A percentile compares a stretch with the other conserved stretches of the same genome.
These are phyloP conservation scores for Eremothecium cymbalariae DNA, from an alignment of 1,139 yeast species.

Conservation along the genomic window DNA sequence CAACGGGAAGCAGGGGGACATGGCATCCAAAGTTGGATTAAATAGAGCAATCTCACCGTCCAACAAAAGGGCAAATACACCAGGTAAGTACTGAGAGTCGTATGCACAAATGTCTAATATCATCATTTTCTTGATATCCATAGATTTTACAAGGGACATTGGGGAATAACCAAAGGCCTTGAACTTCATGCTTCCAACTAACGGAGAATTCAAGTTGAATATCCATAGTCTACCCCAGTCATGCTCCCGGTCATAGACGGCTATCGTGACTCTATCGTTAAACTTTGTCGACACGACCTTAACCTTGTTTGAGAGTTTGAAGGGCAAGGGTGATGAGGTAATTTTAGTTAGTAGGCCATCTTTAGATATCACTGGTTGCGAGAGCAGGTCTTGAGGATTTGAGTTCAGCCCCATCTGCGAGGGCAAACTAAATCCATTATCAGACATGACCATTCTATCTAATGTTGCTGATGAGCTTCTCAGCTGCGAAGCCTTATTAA, in stretches of 20 bases:
- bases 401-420: conserved; percentile 9
- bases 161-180: conserved; percentile 27
- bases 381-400: conserved; percentile 14
- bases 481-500: conserved; percentile 4
- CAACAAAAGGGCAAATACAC: conserved; percentile 21
- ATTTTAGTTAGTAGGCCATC: conserved; percentile 62
- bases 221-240: conserved; percentile 43
- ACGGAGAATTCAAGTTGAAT: conserved; percentile 34
- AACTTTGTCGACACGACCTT: conserved; percentile 40
- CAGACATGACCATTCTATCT: conserved; percentile 24
- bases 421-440: conserved; percentile 23
- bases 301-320: conserved; percentile 33
- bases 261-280: conserved; percentile 53
- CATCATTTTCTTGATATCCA: conserved; percentile 14
- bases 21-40: conserved; percentile 58
- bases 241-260: conserved; percentile 34
- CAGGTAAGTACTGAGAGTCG: conserved; percentile 18
- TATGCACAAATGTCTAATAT: conserved; percentile 17
- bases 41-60: conserved; percentile 41
- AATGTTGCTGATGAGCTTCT: conserved; percentile 20
- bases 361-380: conserved; percentile 32
- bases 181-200: conserved; percentile 22
- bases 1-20: conserved; percentile 38
- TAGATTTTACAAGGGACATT: conserved; percentile 23
- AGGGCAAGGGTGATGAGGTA: conserved; percentile 37